Base-by-base conservation (phyloP, 176 grass and related monocot species). In the Musa schizocarpa region DNA sequence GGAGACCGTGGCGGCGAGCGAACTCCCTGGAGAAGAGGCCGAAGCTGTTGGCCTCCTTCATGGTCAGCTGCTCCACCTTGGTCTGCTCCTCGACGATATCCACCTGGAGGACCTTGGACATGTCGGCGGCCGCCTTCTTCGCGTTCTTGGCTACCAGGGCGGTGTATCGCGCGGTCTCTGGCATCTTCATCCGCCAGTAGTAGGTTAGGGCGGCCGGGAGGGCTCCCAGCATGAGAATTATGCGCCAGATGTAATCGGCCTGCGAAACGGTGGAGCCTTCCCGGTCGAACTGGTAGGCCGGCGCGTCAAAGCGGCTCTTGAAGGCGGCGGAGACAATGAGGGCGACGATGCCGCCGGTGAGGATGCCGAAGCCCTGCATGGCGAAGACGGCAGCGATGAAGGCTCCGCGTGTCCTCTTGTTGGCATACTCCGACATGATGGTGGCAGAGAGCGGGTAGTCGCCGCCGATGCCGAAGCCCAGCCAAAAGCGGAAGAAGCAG, bases 361-460 rank as follows among this genome's bases (percentile, higher is more conserved):
- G 81, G 68, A 92, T 92, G 72, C 86, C 90, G 71, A 92, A 86
- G 1, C 89, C 89, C 54, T 92, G 86, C 89, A 92, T 92, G 8
- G 89, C 86, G 68, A 92, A 92, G 14, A 92, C 89, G 73, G 86
- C 86, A 48, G 89, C 89, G 74, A 92, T 86, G 77, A 92, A 92
- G 0, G 90, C 86, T 3, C 90, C 86, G 0, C 86, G 86, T 1
- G 90, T 92, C 22, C 57, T 55, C 79, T 92, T 92, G 83, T 89
- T 92, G 8, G 86, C 80, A 68, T 92, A 92, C 82, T 92, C 89
- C 0, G 89, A 92, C 89, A 92, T 92, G 86, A 92, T 92, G 16
- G 89, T 92, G 52, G 80, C 89, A 8, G 77, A 83, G 1, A 87
- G 77, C 24, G 85, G 85, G 77, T 87, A 87, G 76, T 87, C 85